These are phyloP conservation scores for Candida anglica DNA, from an alignment of 805 yeast species.

Conservation along the genomic window DNA sequence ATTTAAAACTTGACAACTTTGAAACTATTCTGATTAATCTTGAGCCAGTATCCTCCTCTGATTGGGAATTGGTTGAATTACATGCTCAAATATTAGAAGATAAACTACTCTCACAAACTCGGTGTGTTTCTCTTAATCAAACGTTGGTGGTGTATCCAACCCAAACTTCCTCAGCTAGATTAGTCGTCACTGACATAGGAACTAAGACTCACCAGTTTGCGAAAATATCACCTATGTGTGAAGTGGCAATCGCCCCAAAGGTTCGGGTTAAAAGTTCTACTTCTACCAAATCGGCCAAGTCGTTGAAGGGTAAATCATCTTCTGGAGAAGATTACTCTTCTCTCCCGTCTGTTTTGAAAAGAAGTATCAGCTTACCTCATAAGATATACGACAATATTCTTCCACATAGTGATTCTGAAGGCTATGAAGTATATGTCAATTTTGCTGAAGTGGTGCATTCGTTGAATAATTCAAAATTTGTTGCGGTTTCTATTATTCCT, in stretches of 20 bases:
- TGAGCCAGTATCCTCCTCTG: slow-evolving; percentile 73
- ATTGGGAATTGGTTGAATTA: slow-evolving; percentile 88
- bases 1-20: slow-evolving; percentile 45
- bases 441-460: slow-evolving; percentile 30
- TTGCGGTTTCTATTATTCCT: slow-evolving; percentile 46
- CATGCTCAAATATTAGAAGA: slow-evolving; percentile 77
- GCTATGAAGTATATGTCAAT: slow-evolving; percentile 45
- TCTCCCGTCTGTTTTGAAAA: slow-evolving; percentile 37
- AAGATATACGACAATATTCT: slow-evolving; percentile 19
- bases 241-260: slow-evolving; percentile 73
- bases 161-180: slow-evolving; percentile 53
- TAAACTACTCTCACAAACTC: slow-evolving; percentile 69
- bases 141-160: slow-evolving; percentile 67
- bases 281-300: slow-evolving; percentile 16
- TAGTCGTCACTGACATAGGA: slow-evolving; percentile 45
- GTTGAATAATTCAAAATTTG: slow-evolving; percentile 38
- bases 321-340: slow-evolving; percentile 20
- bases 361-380: slow-evolving; percentile 60
- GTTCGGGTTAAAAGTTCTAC: slow-evolving; percentile 24
- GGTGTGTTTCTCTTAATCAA: slow-evolving; percentile 64
- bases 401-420: slow-evolving; percentile 11
- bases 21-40: slow-evolving; percentile 60
- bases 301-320: slow-evolving; percentile 8
- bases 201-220: slow-evolving; percentile 43
- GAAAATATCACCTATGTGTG: slow-evolving; percentile 58